These are phyloP conservation scores for Stellera chamaejasme DNA, from an alignment of 345 rosid species.

Conservation along the genomic window DNA sequence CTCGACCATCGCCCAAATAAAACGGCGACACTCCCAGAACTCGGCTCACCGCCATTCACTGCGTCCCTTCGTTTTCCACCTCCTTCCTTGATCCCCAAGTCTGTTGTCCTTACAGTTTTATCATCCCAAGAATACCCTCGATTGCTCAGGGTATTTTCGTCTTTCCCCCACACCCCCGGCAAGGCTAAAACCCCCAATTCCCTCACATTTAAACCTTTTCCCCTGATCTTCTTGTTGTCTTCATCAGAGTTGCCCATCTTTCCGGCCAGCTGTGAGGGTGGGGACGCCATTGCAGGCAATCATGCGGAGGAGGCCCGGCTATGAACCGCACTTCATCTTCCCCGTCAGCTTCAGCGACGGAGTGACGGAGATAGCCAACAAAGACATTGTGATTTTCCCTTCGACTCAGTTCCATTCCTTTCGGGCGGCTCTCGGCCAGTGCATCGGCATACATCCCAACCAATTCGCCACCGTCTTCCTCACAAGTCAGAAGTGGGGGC, in stretches of 20 bases:
- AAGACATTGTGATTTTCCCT: slow-evolving; percentile 22
- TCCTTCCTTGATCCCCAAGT: slow-evolving; percentile 32
- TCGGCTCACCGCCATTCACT: slow-evolving; percentile 31
- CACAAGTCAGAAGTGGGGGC: slow-evolving; percentile 6
- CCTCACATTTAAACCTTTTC: slow-evolving; percentile 10
- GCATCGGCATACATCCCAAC: slow-evolving; percentile 32
- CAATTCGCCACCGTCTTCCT: slow-evolving; percentile 35
- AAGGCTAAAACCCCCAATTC: slow-evolving; percentile 9
- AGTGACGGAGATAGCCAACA: slow-evolving; percentile 27
- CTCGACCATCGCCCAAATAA: slow-evolving; percentile 12
- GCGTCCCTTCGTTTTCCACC: slow-evolving; percentile 17
- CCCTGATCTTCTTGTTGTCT: neutral
- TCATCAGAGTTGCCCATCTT: neutral
- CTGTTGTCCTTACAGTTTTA: neutral
- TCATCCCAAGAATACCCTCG: slow-evolving; percentile 23
- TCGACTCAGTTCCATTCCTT: slow-evolving; percentile 22
- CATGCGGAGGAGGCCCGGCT: slow-evolving; percentile 1
- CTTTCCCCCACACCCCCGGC: neutral
- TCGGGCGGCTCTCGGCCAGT: slow-evolving; percentile 21
- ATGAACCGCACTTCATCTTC: slow-evolving; percentile 4
- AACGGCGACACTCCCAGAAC: slow-evolving; percentile 18
- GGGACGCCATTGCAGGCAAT: neutral
- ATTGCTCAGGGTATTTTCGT: slow-evolving; percentile 10
- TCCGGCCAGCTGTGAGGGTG: neutral
- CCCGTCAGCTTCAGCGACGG: slow-evolving; percentile 46